Base-by-base conservation (phyloP, 257 asterid species). In the Capsicum baccatum region DNA sequence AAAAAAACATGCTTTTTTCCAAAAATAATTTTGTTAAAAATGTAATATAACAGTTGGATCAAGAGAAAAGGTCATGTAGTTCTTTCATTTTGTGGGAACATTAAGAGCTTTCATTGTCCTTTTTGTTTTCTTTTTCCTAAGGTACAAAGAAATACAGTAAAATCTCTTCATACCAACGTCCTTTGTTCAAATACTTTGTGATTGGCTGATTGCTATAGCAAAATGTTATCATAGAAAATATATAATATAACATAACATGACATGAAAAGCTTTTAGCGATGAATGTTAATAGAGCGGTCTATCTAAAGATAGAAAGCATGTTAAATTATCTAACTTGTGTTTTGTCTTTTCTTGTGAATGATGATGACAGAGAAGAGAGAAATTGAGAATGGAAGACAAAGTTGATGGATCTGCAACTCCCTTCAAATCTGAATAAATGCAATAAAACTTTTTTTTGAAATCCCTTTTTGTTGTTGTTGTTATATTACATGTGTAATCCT, bases 341-440 rank as follows among this genome's bases (percentile, higher is more conserved):
- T 15, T 21, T 56, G 44, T 83, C 15, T 21, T 56, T 21, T 83
- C 15, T 52, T 7, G 33, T 78, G 9, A 78, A 58, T 55, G 3
- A 68, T 70, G 66, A 68, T 70, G 66, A 52, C 70, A 83, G 85
- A 71, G 69, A 44, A 70, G 82, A 69, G 68, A 70, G 85, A 83
- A 83, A n/a, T 44, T 83, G 70, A 69, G 70, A 70, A 55, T 33
- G 66, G 67, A 48, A 2, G 84, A 66, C 47, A 55, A 82, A 4
- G 64, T 54, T 33, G 6, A 26, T 78, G 64, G 82, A 78, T 78
- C 64, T 8, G 37, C 64, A 54, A 12, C 82, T 54, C 16, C n/a
- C 6, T 54, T 54, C 48, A 78, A 78, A 78, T 78, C 48, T 54
- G 82, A 78, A 78, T 78, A 78, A 78, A 78, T 78, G 62, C 21